phyloP scores from a whole-genome alignment of 2,329 filamentous ascomycete species.

The Endocalyx cinctus region DNA sequence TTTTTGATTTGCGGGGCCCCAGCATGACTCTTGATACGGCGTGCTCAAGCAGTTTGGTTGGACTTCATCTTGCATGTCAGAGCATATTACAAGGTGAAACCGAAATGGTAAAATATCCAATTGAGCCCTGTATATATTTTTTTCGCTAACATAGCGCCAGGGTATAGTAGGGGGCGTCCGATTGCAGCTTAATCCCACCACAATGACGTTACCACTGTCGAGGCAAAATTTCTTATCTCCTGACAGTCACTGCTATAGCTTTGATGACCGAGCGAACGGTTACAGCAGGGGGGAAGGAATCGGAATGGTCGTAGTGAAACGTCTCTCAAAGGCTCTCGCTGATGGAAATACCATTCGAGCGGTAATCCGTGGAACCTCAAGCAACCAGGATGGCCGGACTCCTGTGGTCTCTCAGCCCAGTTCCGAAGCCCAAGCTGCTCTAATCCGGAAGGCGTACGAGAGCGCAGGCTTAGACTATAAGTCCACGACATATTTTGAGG shows the following conservation, averaged over 20 bases:
- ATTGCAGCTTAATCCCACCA: background rate
- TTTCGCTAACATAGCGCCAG: background rate
- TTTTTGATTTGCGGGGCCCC: conserved; percentile 1
- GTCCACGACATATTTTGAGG: conserved; percentile 26
- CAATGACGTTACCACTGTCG: background rate
- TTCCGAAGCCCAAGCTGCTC: conserved; percentile 17
- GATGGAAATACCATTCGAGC: conserved; percentile 33
- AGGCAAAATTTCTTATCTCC: conserved; percentile 5
- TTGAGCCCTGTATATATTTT: background rate
- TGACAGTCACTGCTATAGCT: conserved; percentile 22
- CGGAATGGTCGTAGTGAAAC: conserved; percentile 36
- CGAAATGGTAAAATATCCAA: conserved; percentile 1
- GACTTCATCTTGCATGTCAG: conserved; percentile 1
- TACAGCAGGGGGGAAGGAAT: conserved; percentile 42
- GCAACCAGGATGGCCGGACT: conserved; percentile 34
- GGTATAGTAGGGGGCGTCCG: background rate
- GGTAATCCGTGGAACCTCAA: conserved; percentile 25
- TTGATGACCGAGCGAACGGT: conserved; percentile 35
- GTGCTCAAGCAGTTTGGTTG: conserved; percentile 1
- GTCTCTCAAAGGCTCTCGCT: conserved; percentile 33
- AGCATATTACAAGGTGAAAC: conserved; percentile 1
- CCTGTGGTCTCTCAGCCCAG: conserved; percentile 18
- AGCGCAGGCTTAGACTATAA: conserved; percentile 14
- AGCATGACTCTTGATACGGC: conserved; percentile 1
- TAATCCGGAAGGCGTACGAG: conserved; percentile 24